phyloP scores from a whole-genome alignment of 768 basidiomycete genomes.

The Lactarius psammicola region DNA sequence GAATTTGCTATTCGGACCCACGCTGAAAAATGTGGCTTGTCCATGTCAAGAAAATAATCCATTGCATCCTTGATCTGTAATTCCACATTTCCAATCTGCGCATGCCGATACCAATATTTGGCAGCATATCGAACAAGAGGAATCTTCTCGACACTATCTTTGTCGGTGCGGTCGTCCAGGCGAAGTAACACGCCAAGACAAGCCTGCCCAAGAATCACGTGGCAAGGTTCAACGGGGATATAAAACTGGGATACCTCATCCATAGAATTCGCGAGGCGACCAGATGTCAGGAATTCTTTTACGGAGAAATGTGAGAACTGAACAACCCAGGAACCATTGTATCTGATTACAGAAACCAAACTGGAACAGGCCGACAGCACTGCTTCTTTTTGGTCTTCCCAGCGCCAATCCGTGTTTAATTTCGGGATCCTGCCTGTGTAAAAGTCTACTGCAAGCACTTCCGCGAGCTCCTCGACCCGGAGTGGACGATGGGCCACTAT shows the following conservation, averaged over 20 bases:
- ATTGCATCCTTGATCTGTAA: not conserved
- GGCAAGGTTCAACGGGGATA: not conserved
- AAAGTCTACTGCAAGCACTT: not conserved
- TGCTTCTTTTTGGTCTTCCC: not conserved
- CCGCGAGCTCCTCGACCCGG: not conserved
- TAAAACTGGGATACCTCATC: not conserved
- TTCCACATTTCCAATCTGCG: not conserved
- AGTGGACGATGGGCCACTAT: not conserved
- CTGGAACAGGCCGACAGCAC: not conserved
- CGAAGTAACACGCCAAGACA: not conserved
- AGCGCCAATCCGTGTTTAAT: not conserved
- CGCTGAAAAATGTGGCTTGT: not conserved
- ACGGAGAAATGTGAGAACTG: not conserved
- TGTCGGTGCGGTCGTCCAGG: not conserved
- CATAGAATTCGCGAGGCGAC: not conserved
- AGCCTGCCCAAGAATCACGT: not conserved
- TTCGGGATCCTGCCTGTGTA: not conserved
- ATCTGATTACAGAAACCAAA: not conserved
- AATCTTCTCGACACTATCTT: not conserved
- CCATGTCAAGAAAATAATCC: not conserved
- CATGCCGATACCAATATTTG: not conserved
- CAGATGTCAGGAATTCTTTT: not conserved
- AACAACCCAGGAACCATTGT: not conserved
- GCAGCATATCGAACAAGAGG: not conserved
- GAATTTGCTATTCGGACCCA: too few species aligned